Evolutionary conservation across 805 yeast species (phyloP).

Genomic region (Suhomyces tanzawaensis): DNA sequence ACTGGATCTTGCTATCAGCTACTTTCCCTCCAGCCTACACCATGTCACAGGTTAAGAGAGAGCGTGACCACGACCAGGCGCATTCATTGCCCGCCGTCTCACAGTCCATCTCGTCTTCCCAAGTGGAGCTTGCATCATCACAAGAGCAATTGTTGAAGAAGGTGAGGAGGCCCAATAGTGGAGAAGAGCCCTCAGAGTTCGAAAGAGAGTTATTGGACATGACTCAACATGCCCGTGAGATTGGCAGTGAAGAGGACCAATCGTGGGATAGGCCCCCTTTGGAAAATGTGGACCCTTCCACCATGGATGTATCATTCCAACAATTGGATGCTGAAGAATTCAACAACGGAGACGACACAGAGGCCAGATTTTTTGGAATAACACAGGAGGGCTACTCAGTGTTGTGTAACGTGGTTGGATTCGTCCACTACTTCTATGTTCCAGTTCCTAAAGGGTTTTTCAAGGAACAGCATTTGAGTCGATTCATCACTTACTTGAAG

Average conservation of each 20-base stretch:
- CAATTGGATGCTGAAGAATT: conserved; percentile 95
- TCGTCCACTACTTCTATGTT: conserved; percentile 84
- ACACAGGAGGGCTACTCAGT: conserved; percentile 86
- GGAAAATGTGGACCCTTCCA: conserved; percentile 49
- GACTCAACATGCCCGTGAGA: conserved; percentile 27
- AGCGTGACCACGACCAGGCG: conserved; percentile 20
- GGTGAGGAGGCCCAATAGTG: conserved; percentile 28
- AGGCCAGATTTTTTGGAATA: conserved; percentile 88
- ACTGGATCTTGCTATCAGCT: neutral
- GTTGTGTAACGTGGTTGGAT: conserved; percentile 85
- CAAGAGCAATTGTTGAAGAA: conserved; percentile 36
- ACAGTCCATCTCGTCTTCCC: conserved; percentile 18
- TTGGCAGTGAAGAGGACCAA: conserved; percentile 31
- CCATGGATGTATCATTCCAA: conserved; percentile 68
- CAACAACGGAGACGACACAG: conserved; percentile 51
- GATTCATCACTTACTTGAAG: conserved; percentile 46
- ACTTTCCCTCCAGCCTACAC: neutral
- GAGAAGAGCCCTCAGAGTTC: conserved; percentile 40
- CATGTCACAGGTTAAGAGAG: neutral
- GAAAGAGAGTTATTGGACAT: conserved; percentile 38
- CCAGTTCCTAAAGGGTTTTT: conserved; percentile 84
- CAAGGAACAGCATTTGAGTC: conserved; percentile 48
- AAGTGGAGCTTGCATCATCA: conserved; percentile 20
- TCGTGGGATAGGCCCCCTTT: conserved; percentile 56
- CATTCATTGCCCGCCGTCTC: conserved; percentile 35